Percentiles rank a stretch among this genome's conserved stretches.
phyloP scores from a whole-genome alignment of 331 rosid genomes.

The Acacia concinna region DNA sequence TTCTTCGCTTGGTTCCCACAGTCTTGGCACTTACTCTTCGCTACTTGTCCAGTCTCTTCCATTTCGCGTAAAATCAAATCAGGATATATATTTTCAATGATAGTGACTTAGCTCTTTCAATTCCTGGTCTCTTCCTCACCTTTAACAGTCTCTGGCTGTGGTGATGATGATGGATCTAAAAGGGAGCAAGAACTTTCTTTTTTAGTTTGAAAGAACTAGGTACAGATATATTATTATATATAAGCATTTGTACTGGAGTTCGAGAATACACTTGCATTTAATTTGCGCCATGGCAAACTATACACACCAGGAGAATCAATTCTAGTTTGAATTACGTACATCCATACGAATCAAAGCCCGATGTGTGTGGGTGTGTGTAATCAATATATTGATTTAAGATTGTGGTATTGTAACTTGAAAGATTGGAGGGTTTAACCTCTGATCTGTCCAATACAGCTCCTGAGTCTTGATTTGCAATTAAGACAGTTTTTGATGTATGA shows the following conservation, averaged over 20 bases:
- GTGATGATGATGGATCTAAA: not conserved
- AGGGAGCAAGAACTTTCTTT: slow-evolving; percentile 12
- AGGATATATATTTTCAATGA: not conserved
- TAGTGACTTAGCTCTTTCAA: not conserved
- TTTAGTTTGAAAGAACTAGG: not conserved
- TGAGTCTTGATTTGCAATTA: not conserved
- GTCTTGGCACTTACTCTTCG: slow-evolving; percentile 51
- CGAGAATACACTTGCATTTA: slow-evolving; percentile 8
- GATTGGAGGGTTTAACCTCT: not conserved
- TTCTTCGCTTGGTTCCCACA: slow-evolving; percentile 86
- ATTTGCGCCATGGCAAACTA: slow-evolving; percentile 22
- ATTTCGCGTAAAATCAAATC: not conserved
- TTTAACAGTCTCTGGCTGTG: not conserved
- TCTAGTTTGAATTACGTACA: slow-evolving; percentile 4
- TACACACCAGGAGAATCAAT: slow-evolving; percentile 32
- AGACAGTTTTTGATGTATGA: not conserved
- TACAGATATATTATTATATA: not conserved
- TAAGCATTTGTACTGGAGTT: not conserved
- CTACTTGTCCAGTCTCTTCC: slow-evolving; percentile 11
- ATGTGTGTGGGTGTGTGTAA: not conserved
- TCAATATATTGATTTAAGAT: not conserved
- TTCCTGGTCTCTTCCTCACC: not conserved
- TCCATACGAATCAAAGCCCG: slow-evolving; percentile 5
- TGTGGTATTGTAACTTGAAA: not conserved
- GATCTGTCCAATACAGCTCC: not conserved